Conservation (phyloP, 192 early-diverging fungal genomes). For the Coemansia sp. region DNA sequence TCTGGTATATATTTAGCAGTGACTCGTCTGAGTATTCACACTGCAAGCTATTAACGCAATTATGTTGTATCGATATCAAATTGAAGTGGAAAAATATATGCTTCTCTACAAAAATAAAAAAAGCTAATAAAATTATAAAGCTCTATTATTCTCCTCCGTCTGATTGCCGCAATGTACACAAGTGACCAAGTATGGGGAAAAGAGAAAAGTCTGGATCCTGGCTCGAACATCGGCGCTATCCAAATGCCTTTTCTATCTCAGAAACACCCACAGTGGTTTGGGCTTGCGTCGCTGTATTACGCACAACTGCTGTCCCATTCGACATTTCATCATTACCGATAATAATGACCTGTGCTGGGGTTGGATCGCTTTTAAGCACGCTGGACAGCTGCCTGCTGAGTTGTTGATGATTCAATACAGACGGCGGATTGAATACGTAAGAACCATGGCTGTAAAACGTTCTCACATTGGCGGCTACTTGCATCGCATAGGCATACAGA, state of each 20-base stretch:
- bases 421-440: constrained; percentile 17
- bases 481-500: constrained; percentile 32
- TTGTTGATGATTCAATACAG: constrained; percentile 9
- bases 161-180: neutral
- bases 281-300: constrained; percentile 11
- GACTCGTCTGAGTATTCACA: neutral
- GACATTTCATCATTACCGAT: constrained; percentile 32
- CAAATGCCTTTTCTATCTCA: neutral
- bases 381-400: constrained; percentile 36
- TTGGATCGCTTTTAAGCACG: constrained; percentile 9
- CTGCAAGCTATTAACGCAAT: no score
- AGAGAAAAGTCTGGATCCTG: neutral
- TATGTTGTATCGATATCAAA: no score
- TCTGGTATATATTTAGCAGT: neutral
- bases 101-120: no score
- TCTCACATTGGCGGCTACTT: constrained; percentile 19
- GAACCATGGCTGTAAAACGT: neutral
- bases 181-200: neutral
- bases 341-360: constrained; percentile 17
- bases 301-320: constrained; percentile 7
- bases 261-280: constrained; percentile 5
- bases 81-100: no score
- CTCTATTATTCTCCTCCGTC: neutral
- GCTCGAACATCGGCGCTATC: neutral
- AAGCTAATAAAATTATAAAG: no score